Evolutionary conservation across 768 basidiomycete species (phyloP), one percentile per base, ranked within the genome.

Genomic region (Exidia glandulosa): DNA sequence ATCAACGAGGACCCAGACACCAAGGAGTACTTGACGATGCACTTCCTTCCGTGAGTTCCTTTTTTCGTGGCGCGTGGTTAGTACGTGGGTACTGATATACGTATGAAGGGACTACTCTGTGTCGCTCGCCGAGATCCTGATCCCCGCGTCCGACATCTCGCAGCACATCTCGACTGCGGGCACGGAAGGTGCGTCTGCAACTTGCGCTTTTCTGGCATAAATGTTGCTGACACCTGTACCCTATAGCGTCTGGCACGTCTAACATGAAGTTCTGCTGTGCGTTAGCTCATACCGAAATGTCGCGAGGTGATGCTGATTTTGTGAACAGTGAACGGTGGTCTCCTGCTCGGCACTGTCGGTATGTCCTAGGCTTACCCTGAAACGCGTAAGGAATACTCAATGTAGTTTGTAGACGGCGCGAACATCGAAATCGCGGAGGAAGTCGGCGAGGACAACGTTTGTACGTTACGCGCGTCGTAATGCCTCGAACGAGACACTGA

Each of bases 91-190:
- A n/a, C 57, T 60, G 12, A 56, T 59, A 23, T 7, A 0, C 12
- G 0, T 10, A 10, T n/a, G n/a, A 14, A 45, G 41, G 9, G 50
- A 36, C 10, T 25, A 59, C 23, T 34, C 54, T 27, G 9, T 89
- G 37, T 87, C 87, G 52, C 72, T 89, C 52, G 88, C 90, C 1
- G 90, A 92, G 68, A 75, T 94, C 27, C 77, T 94, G 65, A 89
- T 93, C 61, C 90, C 88, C n/a, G 90, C 95, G 13, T 87, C 88
- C 31, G 94, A 98, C 71, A 88, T 97, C 75, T 87, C 85, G 62
- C 91, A 96, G 69, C 95, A 98, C 72, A 97, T 99, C 72, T 94
- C 90, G 27, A 98, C 95, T 14, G 96, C 95, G 2, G 95, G 95
- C 36, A 97, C 95, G 2, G 94, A 97, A 69, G 41, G 41, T 45